phyloP scores from a whole-genome alignment of 2,329 filamentous ascomycete genomes.

The Fusarium luffae region DNA sequence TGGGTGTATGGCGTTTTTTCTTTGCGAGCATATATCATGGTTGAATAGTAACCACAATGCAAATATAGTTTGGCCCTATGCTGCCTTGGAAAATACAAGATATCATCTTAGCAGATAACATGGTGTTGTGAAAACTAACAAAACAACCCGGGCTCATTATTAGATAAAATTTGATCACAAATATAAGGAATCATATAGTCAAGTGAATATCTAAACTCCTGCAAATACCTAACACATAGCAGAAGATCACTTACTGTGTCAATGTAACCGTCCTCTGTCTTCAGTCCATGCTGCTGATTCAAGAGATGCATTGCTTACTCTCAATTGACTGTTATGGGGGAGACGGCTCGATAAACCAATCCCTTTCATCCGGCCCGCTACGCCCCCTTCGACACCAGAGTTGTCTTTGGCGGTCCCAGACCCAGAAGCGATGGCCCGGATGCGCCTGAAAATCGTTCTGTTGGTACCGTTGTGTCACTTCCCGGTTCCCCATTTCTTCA shows the following conservation, averaged over 20 bases:
- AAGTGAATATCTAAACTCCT: neutral
- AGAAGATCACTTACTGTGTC: neutral
- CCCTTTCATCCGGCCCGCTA: constrained; percentile 7
- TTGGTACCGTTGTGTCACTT: neutral
- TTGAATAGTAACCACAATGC: constrained; percentile 15
- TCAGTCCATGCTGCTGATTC: neutral
- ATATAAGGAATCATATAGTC: neutral
- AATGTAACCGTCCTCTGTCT: neutral
- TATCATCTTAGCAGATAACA: neutral
- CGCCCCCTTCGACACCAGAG: constrained; percentile 18
- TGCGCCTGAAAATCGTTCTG: constrained; percentile 16
- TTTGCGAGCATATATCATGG: constrained; percentile 24
- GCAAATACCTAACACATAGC: neutral
- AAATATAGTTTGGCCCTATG: constrained; percentile 6
- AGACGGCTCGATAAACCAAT: constrained; percentile 22
- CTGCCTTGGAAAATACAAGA: neutral
- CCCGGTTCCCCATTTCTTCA: neutral
- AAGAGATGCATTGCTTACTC: constrained; percentile 1
- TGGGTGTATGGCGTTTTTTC: constrained; percentile 34
- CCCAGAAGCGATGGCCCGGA: constrained; percentile 20
- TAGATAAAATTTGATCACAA: neutral
- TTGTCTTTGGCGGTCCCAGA: constrained; percentile 21
- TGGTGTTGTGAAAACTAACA: no score
- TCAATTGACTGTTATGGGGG: constrained; percentile 2
- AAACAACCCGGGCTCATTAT: neutral